Conservation (phyloP, 495 filamentous ascomycete species). For the Daldinia loculata region DNA sequence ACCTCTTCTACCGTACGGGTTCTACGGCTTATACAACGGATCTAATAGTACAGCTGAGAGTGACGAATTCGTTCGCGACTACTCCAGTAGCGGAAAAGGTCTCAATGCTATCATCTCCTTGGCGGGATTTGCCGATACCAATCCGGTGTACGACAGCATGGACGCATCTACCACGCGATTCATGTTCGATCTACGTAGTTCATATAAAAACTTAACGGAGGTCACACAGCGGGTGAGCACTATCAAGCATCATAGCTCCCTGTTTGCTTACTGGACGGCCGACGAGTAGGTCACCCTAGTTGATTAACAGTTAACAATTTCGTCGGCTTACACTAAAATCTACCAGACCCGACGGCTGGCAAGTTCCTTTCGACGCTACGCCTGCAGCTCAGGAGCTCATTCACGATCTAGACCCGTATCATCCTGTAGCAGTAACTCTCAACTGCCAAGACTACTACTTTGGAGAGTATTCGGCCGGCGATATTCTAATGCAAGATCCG, state of each 20-base stretch:
- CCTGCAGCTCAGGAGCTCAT: conserved; percentile 54
- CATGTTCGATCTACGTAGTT: conserved; percentile 71
- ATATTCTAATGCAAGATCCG: conserved; percentile 72
- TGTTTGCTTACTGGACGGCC: conserved; percentile 72
- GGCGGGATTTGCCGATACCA: conserved; percentile 51
- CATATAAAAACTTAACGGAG: conserved; percentile 64
- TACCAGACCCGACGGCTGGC: conserved; percentile 67
- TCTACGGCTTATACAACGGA: conserved; percentile 67
- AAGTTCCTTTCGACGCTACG: conserved; percentile 63
- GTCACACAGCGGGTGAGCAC: conserved; percentile 61
- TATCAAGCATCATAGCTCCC: conserved; percentile 60
- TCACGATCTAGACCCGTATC: conserved; percentile 69
- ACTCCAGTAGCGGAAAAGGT: conserved; percentile 61
- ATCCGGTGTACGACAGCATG: conserved; percentile 62
- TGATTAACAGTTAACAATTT: background rate
- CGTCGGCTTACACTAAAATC: background rate
- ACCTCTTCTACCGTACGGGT: conserved; percentile 69
- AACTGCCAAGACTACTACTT: conserved; percentile 80
- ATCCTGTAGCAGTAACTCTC: conserved; percentile 70
- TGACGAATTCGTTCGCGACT: conserved; percentile 54
- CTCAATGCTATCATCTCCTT: conserved; percentile 56
- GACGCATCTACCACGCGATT: conserved; percentile 66
- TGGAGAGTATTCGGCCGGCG: conserved; percentile 64
- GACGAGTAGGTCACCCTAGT: conserved; percentile 60
- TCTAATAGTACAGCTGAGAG: conserved; percentile 57